Conservation (phyloP, 331 rosid genomes). For the Saraca asoca region DNA sequence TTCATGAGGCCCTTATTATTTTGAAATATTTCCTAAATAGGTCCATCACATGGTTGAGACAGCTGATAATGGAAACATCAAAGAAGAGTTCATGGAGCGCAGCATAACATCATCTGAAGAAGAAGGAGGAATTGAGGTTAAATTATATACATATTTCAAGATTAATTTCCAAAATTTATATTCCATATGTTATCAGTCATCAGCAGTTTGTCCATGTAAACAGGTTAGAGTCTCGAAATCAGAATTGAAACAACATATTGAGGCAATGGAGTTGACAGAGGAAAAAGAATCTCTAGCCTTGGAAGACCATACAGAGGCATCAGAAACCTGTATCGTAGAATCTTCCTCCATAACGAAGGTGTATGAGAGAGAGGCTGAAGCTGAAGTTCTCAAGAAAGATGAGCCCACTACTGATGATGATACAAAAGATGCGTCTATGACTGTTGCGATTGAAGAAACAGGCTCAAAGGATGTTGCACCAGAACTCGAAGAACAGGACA, state of each 20-base stretch:
- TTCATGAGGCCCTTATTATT: not conserved
- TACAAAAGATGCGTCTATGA: not conserved
- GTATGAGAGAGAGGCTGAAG: conserved; percentile 19
- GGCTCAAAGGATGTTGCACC: conserved; percentile 4
- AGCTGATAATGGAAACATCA: conserved; percentile 11
- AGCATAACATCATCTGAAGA: conserved; percentile 1
- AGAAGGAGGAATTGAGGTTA: conserved; percentile 18
- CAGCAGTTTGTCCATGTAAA: not conserved
- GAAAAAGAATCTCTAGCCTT: conserved; percentile 16
- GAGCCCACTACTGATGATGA: not conserved
- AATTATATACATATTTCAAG: not conserved
- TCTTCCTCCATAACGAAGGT: not conserved
- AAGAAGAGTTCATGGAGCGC: conserved; percentile 18
- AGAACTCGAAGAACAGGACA: conserved; percentile 13
- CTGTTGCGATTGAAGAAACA: conserved; percentile 3
- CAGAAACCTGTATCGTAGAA: conserved; percentile 6
- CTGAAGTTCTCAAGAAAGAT: conserved; percentile 16
- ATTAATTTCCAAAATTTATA: not conserved
- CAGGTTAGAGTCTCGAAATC: conserved; percentile 24
- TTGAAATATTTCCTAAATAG: conserved; percentile 30
- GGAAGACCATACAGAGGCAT: conserved; percentile 22
- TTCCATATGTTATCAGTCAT: not conserved
- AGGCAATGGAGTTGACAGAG: not conserved
- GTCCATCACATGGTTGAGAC: conserved; percentile 24
- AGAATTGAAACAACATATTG: conserved; percentile 28